Evolutionary conservation across 371 early-diverging fungal species (phyloP).

Genomic region (Rhizopus sp.): DNA sequence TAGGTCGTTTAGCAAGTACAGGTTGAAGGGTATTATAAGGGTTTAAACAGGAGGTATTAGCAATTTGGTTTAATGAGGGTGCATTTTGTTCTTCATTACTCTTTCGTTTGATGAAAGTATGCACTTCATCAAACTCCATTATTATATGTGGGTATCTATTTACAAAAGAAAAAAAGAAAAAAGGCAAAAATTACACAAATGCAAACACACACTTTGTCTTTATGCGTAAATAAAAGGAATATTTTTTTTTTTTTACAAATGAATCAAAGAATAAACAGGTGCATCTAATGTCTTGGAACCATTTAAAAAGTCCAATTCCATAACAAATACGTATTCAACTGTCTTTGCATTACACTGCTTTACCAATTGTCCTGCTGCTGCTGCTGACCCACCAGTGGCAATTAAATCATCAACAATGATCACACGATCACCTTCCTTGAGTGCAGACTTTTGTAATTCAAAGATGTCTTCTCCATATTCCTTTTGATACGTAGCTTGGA

Average conservation of each 20-base stretch:
- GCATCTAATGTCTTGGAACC: constrained; percentile 79
- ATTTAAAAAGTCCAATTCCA: constrained; percentile 86
- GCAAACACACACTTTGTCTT: too few relatives aligned
- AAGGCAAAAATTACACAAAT: neutral
- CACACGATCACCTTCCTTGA: constrained; percentile 84
- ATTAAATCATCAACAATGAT: constrained; percentile 95
- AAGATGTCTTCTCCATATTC: constrained; percentile 96
- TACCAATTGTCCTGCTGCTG: constrained; percentile 85
- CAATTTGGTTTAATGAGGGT: constrained; percentile 1
- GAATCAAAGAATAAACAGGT: constrained; percentile 86
- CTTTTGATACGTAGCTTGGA: constrained; percentile 79
- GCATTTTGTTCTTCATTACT: neutral
- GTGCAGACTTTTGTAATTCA: constrained; percentile 85
- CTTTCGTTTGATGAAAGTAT: constrained; percentile 1
- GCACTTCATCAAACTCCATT: constrained; percentile 18
- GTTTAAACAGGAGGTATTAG: neutral
- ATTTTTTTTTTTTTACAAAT: constrained; percentile 65
- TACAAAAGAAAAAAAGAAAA: neutral
- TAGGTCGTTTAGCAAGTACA: constrained; percentile 12
- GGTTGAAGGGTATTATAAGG: neutral
- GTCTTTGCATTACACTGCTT: constrained; percentile 73
- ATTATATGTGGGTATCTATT: neutral
- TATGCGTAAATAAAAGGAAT: too few relatives aligned
- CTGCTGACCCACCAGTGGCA: constrained; percentile 93
- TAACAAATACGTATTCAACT: constrained; percentile 86